A percentile compares a stretch with the other conserved stretches of the same genome.
phyloP scores from a whole-genome alignment of 192 early-diverging fungal genomes.

The Dispira simplex region DNA sequence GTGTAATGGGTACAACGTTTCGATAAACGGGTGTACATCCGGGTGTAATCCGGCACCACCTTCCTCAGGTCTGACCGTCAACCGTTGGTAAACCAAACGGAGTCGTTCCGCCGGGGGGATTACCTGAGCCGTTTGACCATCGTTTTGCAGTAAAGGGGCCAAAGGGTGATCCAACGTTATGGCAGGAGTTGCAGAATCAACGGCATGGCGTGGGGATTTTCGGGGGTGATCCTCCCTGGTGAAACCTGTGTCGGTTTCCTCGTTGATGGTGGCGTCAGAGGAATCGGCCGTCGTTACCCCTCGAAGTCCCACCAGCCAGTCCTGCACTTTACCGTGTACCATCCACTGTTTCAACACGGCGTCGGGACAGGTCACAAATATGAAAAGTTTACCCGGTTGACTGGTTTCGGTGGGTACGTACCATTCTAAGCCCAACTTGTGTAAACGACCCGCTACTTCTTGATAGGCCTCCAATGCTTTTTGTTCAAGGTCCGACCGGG shows the following conservation, averaged over 20 bases:
- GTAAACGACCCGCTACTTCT: neutral
- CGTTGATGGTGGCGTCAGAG: conserved; percentile 14
- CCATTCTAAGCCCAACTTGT: neutral
- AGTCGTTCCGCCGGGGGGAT: conserved; percentile 34
- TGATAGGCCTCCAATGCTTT: neutral
- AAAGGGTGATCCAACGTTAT: neutral
- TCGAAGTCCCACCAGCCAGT: conserved; percentile 53
- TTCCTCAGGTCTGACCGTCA: conserved; percentile 34
- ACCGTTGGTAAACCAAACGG: conserved; percentile 41
- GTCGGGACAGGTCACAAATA: conserved; percentile 53
- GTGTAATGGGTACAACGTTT: conserved; percentile 64
- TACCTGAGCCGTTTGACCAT: neutral
- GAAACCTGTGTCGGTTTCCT: conserved; percentile 14
- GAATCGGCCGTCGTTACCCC: conserved; percentile 11
- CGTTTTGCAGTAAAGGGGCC: neutral
- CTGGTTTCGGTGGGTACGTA: neutral
- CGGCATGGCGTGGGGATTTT: conserved; percentile 16
- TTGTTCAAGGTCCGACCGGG: neutral
- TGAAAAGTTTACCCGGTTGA: conserved; percentile 25
- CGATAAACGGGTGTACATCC: conserved; percentile 32
- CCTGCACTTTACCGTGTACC: conserved; percentile 37
- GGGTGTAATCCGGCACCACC: conserved; percentile 48
- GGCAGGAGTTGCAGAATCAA: conserved; percentile 12
- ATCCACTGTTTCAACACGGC: conserved; percentile 29
- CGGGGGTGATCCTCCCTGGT: conserved; percentile 19